These are phyloP conservation scores for Begonia fuchsioides DNA, from an alignment of 306 rosid species.

Conservation along the genomic window DNA sequence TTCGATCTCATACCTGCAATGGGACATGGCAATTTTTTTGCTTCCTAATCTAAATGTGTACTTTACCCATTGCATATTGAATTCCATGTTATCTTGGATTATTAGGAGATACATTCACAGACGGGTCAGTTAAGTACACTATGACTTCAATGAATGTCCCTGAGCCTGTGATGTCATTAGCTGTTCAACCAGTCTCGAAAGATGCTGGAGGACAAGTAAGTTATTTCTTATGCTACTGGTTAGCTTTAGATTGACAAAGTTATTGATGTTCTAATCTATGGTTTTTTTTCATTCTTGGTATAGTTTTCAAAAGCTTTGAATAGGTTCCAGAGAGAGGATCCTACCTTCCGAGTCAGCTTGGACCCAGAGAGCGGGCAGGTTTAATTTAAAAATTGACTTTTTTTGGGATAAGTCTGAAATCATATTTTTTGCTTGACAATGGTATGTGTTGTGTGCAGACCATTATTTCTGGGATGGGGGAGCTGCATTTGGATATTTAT, in stretches of 20 bases:
- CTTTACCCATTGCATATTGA: neutral
- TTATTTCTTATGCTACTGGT: constrained; percentile 13
- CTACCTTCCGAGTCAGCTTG: constrained; percentile 95
- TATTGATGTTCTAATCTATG: too few relatives aligned
- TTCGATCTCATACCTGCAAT: too few relatives aligned
- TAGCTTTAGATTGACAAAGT: neutral
- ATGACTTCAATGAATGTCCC: constrained; percentile 99
- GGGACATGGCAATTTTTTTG: too few relatives aligned
- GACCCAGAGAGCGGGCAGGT: constrained; percentile 99
- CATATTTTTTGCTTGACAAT: constrained; percentile 6
- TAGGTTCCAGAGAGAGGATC: constrained; percentile 96
- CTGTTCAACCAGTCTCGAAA: constrained; percentile 91
- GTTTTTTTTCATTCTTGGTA: constrained; percentile 7
- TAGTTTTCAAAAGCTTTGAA: constrained; percentile 97
- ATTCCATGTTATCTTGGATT: constrained; percentile 12
- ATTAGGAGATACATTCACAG: constrained; percentile 95
- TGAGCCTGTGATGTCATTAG: constrained; percentile 99
- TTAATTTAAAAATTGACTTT: constrained; percentile 7
- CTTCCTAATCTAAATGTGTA: too few relatives aligned
- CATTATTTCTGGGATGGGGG: constrained; percentile 98
- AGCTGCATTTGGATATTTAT: constrained; percentile 88
- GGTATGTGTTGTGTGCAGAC: constrained; percentile 37
- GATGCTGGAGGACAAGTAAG: constrained; percentile 98
- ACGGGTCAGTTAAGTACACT: constrained; percentile 79
- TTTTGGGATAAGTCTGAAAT: neutral